Conservation (phyloP, 768 basidiomycete genomes). For the Dentipellis sp. region DNA sequence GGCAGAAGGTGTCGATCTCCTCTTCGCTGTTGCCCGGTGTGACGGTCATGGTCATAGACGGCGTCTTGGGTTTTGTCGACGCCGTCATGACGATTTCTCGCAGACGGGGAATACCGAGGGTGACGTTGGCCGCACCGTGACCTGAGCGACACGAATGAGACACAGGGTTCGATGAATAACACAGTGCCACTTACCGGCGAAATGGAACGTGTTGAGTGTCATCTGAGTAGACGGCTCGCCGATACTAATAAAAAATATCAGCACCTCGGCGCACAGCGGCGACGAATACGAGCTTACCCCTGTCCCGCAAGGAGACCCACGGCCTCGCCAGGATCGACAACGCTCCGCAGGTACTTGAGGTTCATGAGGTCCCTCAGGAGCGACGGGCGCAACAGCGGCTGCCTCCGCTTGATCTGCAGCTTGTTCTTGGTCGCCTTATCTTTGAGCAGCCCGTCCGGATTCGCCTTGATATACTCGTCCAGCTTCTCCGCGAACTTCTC, state of each 20-base stretch:
- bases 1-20: conserved; percentile 75
- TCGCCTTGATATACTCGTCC: conserved; percentile 67
- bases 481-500: conserved; percentile 83
- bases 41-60: conserved; percentile 87
- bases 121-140: conserved; percentile 98
- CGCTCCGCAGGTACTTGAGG: conserved; percentile 84
- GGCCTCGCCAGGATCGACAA: conserved; percentile 98
- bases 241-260: conserved; percentile 44
- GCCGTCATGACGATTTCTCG: conserved; percentile 99
- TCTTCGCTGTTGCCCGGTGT: conserved; percentile 38
- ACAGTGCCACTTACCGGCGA: conserved; percentile 59
- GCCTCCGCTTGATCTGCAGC: conserved; percentile 34
- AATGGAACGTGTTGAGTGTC: conserved; percentile 99
- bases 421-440: conserved; percentile 30
- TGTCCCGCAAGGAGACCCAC: conserved; percentile 95
- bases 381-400: conserved; percentile 35
- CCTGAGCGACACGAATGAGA: conserved; percentile 33
- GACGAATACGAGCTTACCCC: conserved; percentile 48
- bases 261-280: background rate
- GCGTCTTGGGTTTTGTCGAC: conserved; percentile 90
- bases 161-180: conserved; percentile 1
- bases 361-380: conserved; percentile 82
- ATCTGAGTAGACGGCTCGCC: conserved; percentile 99
- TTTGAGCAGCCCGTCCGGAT: conserved; percentile 45
- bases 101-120: conserved; percentile 95